Percentiles rank a stretch among this genome's conserved stretches.
These are phyloP conservation scores for Colletotrichum phormii DNA, from an alignment of 2,329 filamentous ascomycete species.

Conservation along the genomic window DNA sequence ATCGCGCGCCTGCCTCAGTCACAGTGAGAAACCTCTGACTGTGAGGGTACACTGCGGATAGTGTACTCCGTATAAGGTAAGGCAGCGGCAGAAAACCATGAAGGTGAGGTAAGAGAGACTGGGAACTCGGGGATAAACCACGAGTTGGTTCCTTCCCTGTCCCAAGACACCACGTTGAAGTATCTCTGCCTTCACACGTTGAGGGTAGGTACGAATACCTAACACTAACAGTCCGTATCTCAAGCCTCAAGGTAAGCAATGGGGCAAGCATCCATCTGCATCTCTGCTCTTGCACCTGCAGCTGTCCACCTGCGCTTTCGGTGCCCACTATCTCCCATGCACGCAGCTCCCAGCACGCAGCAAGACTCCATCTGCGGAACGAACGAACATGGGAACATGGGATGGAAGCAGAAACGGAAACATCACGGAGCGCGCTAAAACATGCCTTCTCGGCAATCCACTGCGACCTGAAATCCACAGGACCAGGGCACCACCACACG, in stretches of 20 bases:
- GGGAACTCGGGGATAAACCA: neutral
- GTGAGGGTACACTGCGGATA: too few relatives aligned
- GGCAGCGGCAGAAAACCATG: too few relatives aligned
- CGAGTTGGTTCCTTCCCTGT: slow-evolving; percentile 15
- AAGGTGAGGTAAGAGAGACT: neutral
- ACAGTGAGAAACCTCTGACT: neutral
- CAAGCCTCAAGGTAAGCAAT: too few relatives aligned
- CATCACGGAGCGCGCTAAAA: slow-evolving; percentile 33
- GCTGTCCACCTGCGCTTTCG: neutral
- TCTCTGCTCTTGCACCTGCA: slow-evolving; percentile 24
- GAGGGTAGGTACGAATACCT: too few relatives aligned
- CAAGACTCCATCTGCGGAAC: neutral
- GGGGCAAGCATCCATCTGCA: neutral
- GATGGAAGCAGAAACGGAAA: slow-evolving; percentile 21
- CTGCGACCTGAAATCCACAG: slow-evolving; percentile 25
- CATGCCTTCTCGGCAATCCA: slow-evolving; percentile 29
- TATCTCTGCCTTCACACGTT: too few relatives aligned
- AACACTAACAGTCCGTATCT: too few relatives aligned
- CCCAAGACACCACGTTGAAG: too few relatives aligned
- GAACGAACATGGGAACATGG: neutral
- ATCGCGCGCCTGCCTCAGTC: neutral
- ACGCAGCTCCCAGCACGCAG: neutral
- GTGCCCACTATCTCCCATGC: neutral
- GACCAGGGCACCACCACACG: slow-evolving; percentile 4
- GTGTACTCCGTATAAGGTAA: too few relatives aligned